Evolutionary conservation across 164 flowering plant genomes (phyloP).

Genomic region (Platanus orientalis): DNA sequence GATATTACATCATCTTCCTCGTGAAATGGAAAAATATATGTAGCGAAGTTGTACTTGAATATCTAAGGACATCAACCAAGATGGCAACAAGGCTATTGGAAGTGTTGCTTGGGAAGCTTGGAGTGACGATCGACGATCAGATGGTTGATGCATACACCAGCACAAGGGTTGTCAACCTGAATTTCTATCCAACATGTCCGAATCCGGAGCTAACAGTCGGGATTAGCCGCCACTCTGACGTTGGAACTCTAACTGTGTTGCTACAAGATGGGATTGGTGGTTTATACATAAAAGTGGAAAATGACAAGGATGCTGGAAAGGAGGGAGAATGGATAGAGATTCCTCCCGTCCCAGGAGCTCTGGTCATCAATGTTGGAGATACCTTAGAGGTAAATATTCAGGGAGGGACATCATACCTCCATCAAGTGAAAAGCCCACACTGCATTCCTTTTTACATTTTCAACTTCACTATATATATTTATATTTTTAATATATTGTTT

Average conservation of each 20-base stretch:
- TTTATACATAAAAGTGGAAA: slow-evolving; percentile 28
- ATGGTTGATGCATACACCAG: slow-evolving; percentile 23
- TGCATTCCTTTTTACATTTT: too few relatives aligned
- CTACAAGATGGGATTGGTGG: slow-evolving; percentile 47
- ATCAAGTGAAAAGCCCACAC: too few relatives aligned
- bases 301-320: too few relatives aligned
- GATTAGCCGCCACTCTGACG: slow-evolving; percentile 37
- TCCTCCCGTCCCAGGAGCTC: too few relatives aligned
- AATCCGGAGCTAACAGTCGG: slow-evolving; percentile 41
- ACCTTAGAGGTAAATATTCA: too few relatives aligned
- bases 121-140: slow-evolving; percentile 24
- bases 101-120: too few relatives aligned
- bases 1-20: too few relatives aligned
- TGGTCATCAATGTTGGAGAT: too few relatives aligned
- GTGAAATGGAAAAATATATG: neutral
- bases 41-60: slow-evolving; percentile 36
- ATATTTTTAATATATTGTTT: neutral
- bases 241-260: slow-evolving; percentile 34
- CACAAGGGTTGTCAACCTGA: slow-evolving; percentile 29
- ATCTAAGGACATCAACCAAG: slow-evolving; percentile 20
- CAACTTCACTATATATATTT: too few relatives aligned
- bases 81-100: slow-evolving; percentile 25
- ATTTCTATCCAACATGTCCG: slow-evolving; percentile 43
- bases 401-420: too few relatives aligned
- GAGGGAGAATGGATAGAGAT: too few relatives aligned